A percentile compares a stretch with the other conserved stretches of the same genome.
Evolutionary conservation across 306 rosid genomes (phyloP).

Genomic region (Notholithocarpus densiflorus): DNA sequence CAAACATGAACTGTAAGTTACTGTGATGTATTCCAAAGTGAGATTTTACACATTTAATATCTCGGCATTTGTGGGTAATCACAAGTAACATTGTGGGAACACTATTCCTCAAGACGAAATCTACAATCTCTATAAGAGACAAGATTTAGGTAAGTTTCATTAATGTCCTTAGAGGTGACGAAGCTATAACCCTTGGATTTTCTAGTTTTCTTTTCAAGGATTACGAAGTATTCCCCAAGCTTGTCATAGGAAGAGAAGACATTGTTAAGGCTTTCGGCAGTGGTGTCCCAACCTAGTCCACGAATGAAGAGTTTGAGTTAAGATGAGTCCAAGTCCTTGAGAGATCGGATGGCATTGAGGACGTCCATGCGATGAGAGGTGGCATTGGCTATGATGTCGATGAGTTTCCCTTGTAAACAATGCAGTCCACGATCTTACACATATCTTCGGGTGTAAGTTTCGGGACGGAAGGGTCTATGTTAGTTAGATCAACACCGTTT

Average conservation of each 20-base stretch:
- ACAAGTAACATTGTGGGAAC: too few relatives aligned
- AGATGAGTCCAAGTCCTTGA: slow-evolving; percentile 63
- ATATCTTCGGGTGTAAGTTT: slow-evolving; percentile 59
- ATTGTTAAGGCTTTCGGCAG: slow-evolving; percentile 72
- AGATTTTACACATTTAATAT: too few relatives aligned
- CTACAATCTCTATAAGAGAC: too few relatives aligned
- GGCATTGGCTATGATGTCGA: slow-evolving; percentile 70
- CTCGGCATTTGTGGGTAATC: too few relatives aligned
- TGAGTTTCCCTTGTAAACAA: slow-evolving; percentile 64
- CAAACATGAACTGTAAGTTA: too few relatives aligned
- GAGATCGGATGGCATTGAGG: slow-evolving; percentile 57
- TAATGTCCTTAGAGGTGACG: slow-evolving; percentile 59
- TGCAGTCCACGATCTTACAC: slow-evolving; percentile 71
- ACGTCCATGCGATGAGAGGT: slow-evolving; percentile 60
- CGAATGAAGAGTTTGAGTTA: slow-evolving; percentile 93
- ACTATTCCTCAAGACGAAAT: too few relatives aligned
- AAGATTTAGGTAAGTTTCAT: too few relatives aligned
- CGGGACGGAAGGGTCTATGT: neutral
- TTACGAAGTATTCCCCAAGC: slow-evolving; percentile 85
- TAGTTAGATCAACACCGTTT: slow-evolving; percentile 45
- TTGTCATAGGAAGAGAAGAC: slow-evolving; percentile 86
- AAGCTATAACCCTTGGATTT: slow-evolving; percentile 87
- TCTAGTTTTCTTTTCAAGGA: slow-evolving; percentile 73
- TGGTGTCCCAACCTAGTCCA: slow-evolving; percentile 95
- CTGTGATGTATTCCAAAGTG: too few relatives aligned